Evolutionary conservation across 2,329 filamentous ascomycete species (phyloP), one percentile per base, ranked within the genome.

Genomic region (Trichoderma citrinoviride): DNA sequence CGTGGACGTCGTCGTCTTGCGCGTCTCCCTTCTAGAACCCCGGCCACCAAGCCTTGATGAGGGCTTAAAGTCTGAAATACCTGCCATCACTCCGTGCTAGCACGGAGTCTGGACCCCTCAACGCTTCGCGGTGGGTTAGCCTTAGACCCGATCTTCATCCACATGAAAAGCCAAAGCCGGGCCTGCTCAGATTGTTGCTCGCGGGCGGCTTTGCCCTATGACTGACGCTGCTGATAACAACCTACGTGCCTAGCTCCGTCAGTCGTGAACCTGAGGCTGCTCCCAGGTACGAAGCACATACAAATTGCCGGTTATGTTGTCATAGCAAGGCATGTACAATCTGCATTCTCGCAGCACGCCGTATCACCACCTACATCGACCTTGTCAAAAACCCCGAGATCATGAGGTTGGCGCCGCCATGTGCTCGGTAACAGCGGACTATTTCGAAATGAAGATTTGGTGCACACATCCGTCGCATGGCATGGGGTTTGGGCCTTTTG

Each of bases 21-120:
- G n/a, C 47, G 49, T 61, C 61, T 43, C 63, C 50, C 63, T 65
- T 65, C 56, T 55, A 61, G 62, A 65, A 65, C 54, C 62, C 62
- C 21, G 54, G 62, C 55, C 46, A 40, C 49, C 37, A 15, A n/a
- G 49, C 12, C 37, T 62, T 37, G 49, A 62, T n/a, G 49, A 37
- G 33, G 49, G 52, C 46, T 54, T 21, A 62, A 53, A 54, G 58
- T 46, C 58, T 54, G 53, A 53, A n/a, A n/a, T n/a, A n/a, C n/a
- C n/a, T n/a, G n/a, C n/a, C n/a, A n/a, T n/a, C n/a, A n/a, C n/a
- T n/a, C n/a, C n/a, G 10, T 33, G 25, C 47, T 54, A 61, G 46
- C 46, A 49, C 33, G 5, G n/a, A 44, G 58, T 50, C 46, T 40
- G 55, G 47, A 37, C 37, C 37, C 47, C n/a, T 54, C 37, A 21